phyloP scores from a whole-genome alignment of 306 rosid genomes.

The Datisca glomerata region DNA sequence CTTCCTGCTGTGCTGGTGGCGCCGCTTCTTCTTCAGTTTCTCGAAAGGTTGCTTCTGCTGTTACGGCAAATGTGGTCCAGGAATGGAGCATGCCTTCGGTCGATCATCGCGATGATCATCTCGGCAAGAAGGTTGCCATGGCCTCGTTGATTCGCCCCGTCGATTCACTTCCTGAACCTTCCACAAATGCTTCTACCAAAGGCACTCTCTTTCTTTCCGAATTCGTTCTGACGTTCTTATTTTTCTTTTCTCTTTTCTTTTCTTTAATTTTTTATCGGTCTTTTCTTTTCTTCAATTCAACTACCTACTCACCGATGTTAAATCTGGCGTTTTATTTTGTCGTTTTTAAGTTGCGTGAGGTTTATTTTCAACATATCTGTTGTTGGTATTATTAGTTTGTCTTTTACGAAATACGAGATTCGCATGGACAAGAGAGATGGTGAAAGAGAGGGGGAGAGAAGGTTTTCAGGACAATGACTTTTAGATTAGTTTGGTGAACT shows the following conservation, averaged over 20 bases:
- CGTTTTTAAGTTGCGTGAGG: background rate
- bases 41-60: slow-evolving; percentile 13
- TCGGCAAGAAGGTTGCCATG: slow-evolving; percentile 31
- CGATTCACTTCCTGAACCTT: slow-evolving; percentile 37
- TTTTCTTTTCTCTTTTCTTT: background rate
- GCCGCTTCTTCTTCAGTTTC: slow-evolving; percentile 17
- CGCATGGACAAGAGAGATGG: background rate
- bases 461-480: background rate
- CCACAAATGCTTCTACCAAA: slow-evolving; percentile 47
- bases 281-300: no score
- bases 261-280: no score
- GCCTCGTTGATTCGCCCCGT: slow-evolving; percentile 37
- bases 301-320: no score
- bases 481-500: background rate
- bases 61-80: slow-evolving; percentile 28
- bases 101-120: slow-evolving; percentile 34
- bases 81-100: slow-evolving; percentile 31
- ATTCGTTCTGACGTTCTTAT: background rate
- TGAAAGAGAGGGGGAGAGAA: background rate
- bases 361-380: background rate
- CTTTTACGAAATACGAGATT: background rate
- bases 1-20: slow-evolving; percentile 14
- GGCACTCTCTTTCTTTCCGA: slow-evolving; percentile 21
- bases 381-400: background rate
- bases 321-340: background rate